Evolutionary conservation across 768 basidiomycete species (phyloP), one percentile per base, ranked within the genome.

Genomic region (Mycena indigotica): DNA sequence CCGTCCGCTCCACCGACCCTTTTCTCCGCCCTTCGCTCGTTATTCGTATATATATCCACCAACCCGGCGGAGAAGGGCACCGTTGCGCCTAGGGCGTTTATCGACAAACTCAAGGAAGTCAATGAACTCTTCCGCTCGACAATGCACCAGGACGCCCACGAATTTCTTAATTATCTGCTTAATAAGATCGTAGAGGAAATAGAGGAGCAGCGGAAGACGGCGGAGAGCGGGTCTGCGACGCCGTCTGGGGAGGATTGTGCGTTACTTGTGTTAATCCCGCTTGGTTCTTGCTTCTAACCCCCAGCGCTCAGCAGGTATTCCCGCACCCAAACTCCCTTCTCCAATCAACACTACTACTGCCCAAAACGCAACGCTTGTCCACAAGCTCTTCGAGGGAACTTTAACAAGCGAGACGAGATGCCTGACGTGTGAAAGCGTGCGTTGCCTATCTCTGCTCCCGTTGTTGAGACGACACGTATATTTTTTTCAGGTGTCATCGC

Each of bases 101-200:
- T 99, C 69, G 88, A 93, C 68, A 96, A 96, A 70, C 83, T 98
- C 65, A 93, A 92, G 73, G 87, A 94, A 67, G 80, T 93, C 66
- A 98, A 98, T 72, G 93, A 94, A 66, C 79, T 88, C 45, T 99
- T 98, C 68, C 83, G 93, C 48, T 87, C 87, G 32, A 88, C 91
- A 16, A 89, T 91, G 83, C 97, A 99, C 70, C 97, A 99, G 70
- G 97, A 99, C 71, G 97, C 97, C 2, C 97, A 98, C 74, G 97
- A 99, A 73, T 98, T 99, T 72, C 79, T 98, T 39, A 97, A 95
- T 70, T 98, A 89, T 73, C 76, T 98, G 25, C 76, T 99, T 53
- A 99, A 99, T 72, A 87, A 81, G 70, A 87, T 99, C 49, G 89
- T 94, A 30, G 96, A 98, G 72, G 95, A 98, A 69, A 84, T 96